A percentile compares a stretch with the other conserved stretches of the same genome.
Conservation (phyloP, 1,284 basidiomycete genomes). For the Heterobasidion occidentale region DNA sequence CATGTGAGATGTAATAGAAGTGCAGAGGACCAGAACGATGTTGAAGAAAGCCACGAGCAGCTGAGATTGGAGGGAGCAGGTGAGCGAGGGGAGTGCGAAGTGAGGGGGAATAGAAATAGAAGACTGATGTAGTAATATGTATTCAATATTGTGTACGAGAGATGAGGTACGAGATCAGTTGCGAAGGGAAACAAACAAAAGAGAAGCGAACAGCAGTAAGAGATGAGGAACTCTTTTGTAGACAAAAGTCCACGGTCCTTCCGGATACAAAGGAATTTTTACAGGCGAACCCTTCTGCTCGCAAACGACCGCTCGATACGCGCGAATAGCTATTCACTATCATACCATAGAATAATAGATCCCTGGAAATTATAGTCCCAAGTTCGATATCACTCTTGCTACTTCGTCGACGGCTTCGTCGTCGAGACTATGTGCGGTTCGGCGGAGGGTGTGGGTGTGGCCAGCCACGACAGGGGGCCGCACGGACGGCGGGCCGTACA, state of each 20-base stretch:
- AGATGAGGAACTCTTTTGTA: background rate
- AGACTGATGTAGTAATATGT: background rate
- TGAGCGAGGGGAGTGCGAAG: slow-evolving; percentile 10
- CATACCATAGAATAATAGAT: background rate
- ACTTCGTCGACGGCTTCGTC: slow-evolving; percentile 58
- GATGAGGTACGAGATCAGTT: slow-evolving; percentile 4
- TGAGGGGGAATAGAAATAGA: background rate
- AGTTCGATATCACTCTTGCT: slow-evolving; percentile 69
- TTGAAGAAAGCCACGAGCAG: slow-evolving; percentile 11
- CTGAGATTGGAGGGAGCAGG: slow-evolving; percentile 15
- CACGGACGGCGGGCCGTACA: slow-evolving; percentile 56
- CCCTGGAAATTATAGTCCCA: slow-evolving; percentile 48
- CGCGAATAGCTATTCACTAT: background rate
- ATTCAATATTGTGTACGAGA: slow-evolving; percentile 6
- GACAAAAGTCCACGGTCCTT: slow-evolving; percentile 13
- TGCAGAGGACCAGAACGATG: slow-evolving; percentile 11
- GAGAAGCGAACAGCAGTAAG: background rate
- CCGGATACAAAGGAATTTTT: slow-evolving; percentile 13
- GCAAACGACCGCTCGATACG: too few species aligned
- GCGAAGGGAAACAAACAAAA: background rate
- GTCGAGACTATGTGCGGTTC: background rate
- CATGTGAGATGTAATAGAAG: slow-evolving; percentile 27
- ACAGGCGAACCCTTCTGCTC: slow-evolving; percentile 6
- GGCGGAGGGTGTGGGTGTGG: background rate
- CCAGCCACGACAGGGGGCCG: slow-evolving; percentile 35